phyloP scores from a whole-genome alignment of 108 stramenopile species.

The Nitzschia sp. region DNA sequence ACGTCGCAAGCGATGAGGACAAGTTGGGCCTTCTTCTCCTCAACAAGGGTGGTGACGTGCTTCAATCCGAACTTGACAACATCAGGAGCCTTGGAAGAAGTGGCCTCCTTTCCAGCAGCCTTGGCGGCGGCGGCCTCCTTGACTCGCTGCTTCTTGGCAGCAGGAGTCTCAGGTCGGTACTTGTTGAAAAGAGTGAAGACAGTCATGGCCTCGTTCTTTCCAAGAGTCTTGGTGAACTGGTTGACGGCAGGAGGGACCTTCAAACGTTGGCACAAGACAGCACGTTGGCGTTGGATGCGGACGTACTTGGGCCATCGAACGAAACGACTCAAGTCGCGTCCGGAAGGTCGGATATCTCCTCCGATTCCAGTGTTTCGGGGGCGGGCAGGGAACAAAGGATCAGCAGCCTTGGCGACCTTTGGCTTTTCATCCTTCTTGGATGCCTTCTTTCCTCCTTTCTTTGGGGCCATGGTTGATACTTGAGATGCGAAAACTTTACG shows the following conservation, averaged over 20 bases:
- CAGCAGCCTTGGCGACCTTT: constrained; percentile 66
- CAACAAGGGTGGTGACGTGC: constrained; percentile 97
- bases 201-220: constrained; percentile 97
- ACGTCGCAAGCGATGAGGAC: constrained; percentile 99
- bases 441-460: constrained; percentile 64
- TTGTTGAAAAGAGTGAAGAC: constrained; percentile 96
- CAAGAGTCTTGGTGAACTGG: constrained; percentile 97
- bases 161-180: constrained; percentile 98
- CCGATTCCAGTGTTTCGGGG: constrained; percentile 91
- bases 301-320: constrained; percentile 98
- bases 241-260: constrained; percentile 98
- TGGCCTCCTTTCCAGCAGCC: constrained; percentile 72
- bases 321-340: constrained; percentile 95
- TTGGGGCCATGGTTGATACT: constrained; percentile 36
- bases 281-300: constrained; percentile 97
- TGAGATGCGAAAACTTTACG: neutral
- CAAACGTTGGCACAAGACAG: constrained; percentile 96
- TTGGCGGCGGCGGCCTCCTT: constrained; percentile 94
- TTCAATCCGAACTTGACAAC: constrained; percentile 97
- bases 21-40: constrained; percentile 98
- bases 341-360: constrained; percentile 90
- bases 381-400: constrained; percentile 93
- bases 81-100: constrained; percentile 65
- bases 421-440: constrained; percentile 70
- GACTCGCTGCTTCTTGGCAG: constrained; percentile 94